Percentiles rank a stretch among this genome's conserved stretches.
Conservation (phyloP, 805 yeast genomes). For the Sugiyamaella floridensis region DNA sequence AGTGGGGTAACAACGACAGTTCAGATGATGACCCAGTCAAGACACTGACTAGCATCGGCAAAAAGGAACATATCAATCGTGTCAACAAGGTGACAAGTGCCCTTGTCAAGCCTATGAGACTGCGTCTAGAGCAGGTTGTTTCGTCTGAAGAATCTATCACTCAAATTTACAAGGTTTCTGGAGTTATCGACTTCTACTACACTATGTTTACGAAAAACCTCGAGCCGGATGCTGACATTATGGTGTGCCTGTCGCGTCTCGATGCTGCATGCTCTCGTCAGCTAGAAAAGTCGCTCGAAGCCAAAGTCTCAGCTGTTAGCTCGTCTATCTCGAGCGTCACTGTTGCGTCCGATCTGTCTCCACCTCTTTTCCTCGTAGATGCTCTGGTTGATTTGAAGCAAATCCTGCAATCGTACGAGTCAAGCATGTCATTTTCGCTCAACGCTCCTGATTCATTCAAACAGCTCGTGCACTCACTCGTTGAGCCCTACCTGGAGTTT, state of each 20-base stretch:
- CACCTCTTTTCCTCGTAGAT: constrained; percentile 81
- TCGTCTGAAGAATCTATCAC: constrained; percentile 55
- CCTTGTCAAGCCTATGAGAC: constrained; percentile 52
- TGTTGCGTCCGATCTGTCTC: constrained; percentile 43
- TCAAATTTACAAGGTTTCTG: constrained; percentile 51
- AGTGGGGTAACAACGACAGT: constrained; percentile 19
- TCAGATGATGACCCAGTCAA: neutral
- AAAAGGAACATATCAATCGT: constrained; percentile 27
- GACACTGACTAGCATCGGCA: constrained; percentile 25
- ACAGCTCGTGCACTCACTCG: constrained; percentile 26
- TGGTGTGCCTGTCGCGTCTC: constrained; percentile 26
- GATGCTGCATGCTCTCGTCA: constrained; percentile 34
- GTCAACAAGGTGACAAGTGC: constrained; percentile 47
- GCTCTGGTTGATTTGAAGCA: constrained; percentile 55
- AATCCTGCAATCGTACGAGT: constrained; percentile 43
- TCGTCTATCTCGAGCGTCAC: constrained; percentile 28
- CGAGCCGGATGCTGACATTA: constrained; percentile 23
- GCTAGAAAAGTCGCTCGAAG: constrained; percentile 36
- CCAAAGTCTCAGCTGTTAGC: constrained; percentile 31
- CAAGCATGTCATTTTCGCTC: constrained; percentile 23
- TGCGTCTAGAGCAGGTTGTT: constrained; percentile 61
- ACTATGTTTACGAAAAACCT: constrained; percentile 45
- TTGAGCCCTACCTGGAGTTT: constrained; percentile 29
- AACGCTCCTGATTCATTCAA: constrained; percentile 13
- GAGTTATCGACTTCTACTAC: constrained; percentile 59